These are phyloP conservation scores for Nothophytophthora sp. DNA, from an alignment of 352 stramenopile species.

Conservation along the genomic window DNA sequence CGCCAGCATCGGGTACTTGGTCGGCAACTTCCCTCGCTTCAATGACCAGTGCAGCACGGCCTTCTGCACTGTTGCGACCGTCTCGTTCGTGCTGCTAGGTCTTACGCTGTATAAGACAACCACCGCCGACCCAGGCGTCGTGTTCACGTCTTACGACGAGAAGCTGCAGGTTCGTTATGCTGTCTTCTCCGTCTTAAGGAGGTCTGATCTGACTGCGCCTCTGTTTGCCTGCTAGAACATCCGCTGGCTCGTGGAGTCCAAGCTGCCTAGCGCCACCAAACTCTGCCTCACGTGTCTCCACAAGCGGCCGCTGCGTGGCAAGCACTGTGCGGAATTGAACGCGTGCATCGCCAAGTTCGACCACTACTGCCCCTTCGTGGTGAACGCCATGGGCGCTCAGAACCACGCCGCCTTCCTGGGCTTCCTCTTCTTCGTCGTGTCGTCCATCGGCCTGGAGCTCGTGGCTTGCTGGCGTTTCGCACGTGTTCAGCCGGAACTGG, in stretches of 20 bases:
- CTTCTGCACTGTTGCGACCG: constrained; percentile 23
- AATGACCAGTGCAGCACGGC: constrained; percentile 25
- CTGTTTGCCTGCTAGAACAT: constrained; percentile 75
- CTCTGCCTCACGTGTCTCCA: constrained; percentile 82
- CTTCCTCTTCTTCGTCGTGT: constrained; percentile 86
- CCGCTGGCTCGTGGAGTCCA: constrained; percentile 66
- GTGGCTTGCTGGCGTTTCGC: constrained; percentile 46
- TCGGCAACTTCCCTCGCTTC: constrained; percentile 42
- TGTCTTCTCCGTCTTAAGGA: neutral
- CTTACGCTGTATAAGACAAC: constrained; percentile 60
- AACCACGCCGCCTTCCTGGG: constrained; percentile 96
- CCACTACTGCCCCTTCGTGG: constrained; percentile 86
- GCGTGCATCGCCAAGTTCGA: constrained; percentile 84
- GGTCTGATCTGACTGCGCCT: neutral
- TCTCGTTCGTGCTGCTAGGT: constrained; percentile 41
- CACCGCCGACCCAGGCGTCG: constrained; percentile 53
- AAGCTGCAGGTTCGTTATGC: constrained; percentile 53
- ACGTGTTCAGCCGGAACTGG: constrained; percentile 29
- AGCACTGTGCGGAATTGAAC: constrained; percentile 80
- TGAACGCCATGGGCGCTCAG: constrained; percentile 93
- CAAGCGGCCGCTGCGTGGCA: constrained; percentile 70
- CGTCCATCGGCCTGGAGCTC: constrained; percentile 55
- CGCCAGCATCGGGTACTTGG: constrained; percentile 68
- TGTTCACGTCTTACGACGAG: constrained; percentile 69
- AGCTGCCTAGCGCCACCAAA: constrained; percentile 70